Evolutionary conservation across 345 rosid genomes (phyloP).

Genomic region (Orychophragmus violaceus): DNA sequence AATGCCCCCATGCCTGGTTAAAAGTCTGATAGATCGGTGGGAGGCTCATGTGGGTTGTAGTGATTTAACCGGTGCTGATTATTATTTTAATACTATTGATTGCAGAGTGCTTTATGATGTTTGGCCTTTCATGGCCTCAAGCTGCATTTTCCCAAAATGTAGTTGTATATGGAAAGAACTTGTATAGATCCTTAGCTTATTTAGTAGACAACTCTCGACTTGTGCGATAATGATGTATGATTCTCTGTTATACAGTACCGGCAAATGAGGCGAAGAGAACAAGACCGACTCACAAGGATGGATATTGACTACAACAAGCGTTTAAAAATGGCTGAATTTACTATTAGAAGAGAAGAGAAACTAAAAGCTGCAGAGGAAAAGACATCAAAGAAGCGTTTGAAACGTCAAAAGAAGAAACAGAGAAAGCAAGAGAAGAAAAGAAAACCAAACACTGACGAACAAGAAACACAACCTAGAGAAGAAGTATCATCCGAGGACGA

Average conservation of each 20-base stretch:
- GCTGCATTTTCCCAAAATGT: not conserved
- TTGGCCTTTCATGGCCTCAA: not conserved
- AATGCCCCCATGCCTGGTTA: too few species aligned
- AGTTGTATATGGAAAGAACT: not conserved
- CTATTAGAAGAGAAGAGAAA: slow-evolving; percentile 78
- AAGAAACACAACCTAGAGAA: slow-evolving; percentile 31
- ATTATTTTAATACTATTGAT: too few species aligned
- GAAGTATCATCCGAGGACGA: slow-evolving; percentile 46
- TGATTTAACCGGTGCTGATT: not conserved
- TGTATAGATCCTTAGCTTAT: not conserved
- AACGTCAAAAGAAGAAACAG: slow-evolving; percentile 84
- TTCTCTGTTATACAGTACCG: slow-evolving; percentile 54
- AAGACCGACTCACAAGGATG: slow-evolving; percentile 87
- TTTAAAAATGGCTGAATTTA: slow-evolving; percentile 64
- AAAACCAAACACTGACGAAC: slow-evolving; percentile 40
- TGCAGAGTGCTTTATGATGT: not conserved
- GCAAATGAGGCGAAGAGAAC: slow-evolving; percentile 93
- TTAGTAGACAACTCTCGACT: not conserved
- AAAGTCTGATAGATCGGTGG: too few species aligned
- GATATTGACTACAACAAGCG: slow-evolving; percentile 74
- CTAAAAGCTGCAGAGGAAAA: slow-evolving; percentile 73
- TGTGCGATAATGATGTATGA: not conserved
- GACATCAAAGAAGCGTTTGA: slow-evolving; percentile 72
- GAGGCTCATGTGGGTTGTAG: not conserved
- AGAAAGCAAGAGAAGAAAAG: slow-evolving; percentile 63